Evolutionary conservation across 306 rosid species (phyloP), one percentile per base, ranked within the genome.

Genomic region (Vigna radiata): DNA sequence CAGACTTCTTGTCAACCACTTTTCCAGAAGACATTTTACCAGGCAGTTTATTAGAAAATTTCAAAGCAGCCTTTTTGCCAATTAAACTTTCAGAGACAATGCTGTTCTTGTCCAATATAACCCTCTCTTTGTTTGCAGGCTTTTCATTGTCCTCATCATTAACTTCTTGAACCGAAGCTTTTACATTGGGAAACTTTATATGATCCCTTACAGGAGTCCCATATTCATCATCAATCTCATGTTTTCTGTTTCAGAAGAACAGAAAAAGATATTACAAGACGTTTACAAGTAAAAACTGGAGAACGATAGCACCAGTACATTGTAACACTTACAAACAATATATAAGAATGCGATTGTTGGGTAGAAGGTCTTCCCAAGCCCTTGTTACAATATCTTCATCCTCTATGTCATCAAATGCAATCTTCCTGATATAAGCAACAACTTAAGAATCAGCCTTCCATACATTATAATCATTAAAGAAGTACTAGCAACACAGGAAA

Each of bases 131-230:
- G 16, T 71, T 85, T 75, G 48, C 76, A 66, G 62, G 68, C 77
- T 77, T 85, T 72, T 77, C 78, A 70, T 80, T 84, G 68, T 75
- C 87, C 59, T 66, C 81, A 1, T 73, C 33, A 60, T 54, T 82
- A 79, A 39, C 80, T 80, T 80, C 82, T 36, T 16, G 78, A 73
- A 78, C 39, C 39, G 62, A 37, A 73, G 71, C 74, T 80, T 77
- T 87, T 80, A 33, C 63, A 39, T 58, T 44, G 56, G 99, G 97
- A 58, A 90, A 95, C 63, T 65, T 89, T 56, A 95, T 65, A 68
- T 95, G 99, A 81, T 92, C 84, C 84, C 99, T 89, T 6, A 48
- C 5, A 37, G 99, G 99, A 73, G 99, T 95, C 50, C 84, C 89
- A 75, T 90, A 48, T 33, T 83, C 84, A 37, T 83, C 81, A 81